Conservation (phyloP, 345 rosid genomes). For the Boechera divaricarpa region DNA sequence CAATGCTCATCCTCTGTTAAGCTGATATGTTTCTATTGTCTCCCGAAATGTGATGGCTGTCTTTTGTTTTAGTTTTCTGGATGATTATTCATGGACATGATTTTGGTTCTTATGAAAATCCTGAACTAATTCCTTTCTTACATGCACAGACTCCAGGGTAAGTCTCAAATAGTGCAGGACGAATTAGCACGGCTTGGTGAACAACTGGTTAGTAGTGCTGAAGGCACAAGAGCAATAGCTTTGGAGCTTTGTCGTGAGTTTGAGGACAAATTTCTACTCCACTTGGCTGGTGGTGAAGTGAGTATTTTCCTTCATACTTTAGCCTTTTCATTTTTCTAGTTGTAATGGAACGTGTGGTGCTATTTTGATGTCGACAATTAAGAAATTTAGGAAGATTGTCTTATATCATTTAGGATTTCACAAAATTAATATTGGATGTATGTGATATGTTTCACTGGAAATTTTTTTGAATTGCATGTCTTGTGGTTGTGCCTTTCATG, state of each 20-base stretch:
- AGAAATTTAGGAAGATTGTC: slow-evolving; percentile 1
- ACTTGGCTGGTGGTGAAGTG: slow-evolving; percentile 89
- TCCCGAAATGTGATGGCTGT: slow-evolving; percentile 23
- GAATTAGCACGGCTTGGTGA: slow-evolving; percentile 89
- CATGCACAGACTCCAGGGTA: slow-evolving; percentile 89
- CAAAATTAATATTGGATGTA: neutral
- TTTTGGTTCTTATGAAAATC: slow-evolving; percentile 21
- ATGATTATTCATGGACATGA: slow-evolving; percentile 23
- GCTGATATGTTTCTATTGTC: slow-evolving; percentile 30
- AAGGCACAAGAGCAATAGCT: slow-evolving; percentile 92
- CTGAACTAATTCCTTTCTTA: slow-evolving; percentile 73
- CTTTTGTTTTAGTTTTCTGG: slow-evolving; percentile 21
- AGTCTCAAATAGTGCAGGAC: slow-evolving; percentile 88
- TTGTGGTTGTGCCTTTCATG: slow-evolving; percentile 22
- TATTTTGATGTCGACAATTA: neutral
- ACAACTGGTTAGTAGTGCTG: slow-evolving; percentile 83
- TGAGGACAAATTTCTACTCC: slow-evolving; percentile 91
- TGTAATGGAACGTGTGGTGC: slow-evolving; percentile 8
- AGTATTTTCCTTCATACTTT: slow-evolving; percentile 45
- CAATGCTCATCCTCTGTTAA: slow-evolving; percentile 7
- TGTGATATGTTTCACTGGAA: neutral
- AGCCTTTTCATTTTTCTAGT: slow-evolving; percentile 13
- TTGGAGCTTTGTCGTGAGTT: slow-evolving; percentile 97
- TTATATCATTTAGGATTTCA: slow-evolving; percentile 1
- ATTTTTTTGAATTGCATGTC: neutral